Conservation (phyloP, 805 yeast genomes). For the Candida ulmi region DNA sequence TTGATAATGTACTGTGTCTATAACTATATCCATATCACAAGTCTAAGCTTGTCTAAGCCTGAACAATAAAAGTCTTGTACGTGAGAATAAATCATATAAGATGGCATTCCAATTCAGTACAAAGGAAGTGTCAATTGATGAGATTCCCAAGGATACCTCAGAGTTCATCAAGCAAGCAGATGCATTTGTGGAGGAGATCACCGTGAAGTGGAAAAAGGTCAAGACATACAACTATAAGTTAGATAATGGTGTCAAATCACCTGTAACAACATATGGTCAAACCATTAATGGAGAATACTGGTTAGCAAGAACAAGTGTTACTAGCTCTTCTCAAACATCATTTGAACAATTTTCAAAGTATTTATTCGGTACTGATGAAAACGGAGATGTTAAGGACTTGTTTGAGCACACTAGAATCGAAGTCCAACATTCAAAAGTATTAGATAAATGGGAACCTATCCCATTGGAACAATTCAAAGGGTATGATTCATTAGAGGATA, state of each 20-base stretch:
- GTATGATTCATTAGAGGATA: constrained; percentile 5
- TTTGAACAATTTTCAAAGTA: constrained; percentile 24
- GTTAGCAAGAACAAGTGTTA: constrained; percentile 26
- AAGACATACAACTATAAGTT: constrained; percentile 25
- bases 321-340: neutral
- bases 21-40: too few species aligned
- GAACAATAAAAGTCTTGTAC: too few species aligned
- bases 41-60: too few species aligned
- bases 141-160: constrained; percentile 13
- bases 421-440: constrained; percentile 28
- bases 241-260: constrained; percentile 19
- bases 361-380: constrained; percentile 23
- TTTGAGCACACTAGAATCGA: constrained; percentile 28
- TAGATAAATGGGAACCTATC: constrained; percentile 21
- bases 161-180: constrained; percentile 21
- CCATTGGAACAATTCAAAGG: constrained; percentile 17
- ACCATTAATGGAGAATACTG: constrained; percentile 26
- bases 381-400: constrained; percentile 18
- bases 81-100: too few species aligned
- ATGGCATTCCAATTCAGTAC: constrained; percentile 16
- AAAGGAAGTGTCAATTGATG: constrained; percentile 6
- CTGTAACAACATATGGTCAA: constrained; percentile 28
- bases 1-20: too few species aligned
- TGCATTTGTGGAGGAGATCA: constrained; percentile 18
- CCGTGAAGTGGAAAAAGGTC: constrained; percentile 26